Evolutionary conservation across 345 rosid species (phyloP).

Genomic region (Raphanus sativus): DNA sequence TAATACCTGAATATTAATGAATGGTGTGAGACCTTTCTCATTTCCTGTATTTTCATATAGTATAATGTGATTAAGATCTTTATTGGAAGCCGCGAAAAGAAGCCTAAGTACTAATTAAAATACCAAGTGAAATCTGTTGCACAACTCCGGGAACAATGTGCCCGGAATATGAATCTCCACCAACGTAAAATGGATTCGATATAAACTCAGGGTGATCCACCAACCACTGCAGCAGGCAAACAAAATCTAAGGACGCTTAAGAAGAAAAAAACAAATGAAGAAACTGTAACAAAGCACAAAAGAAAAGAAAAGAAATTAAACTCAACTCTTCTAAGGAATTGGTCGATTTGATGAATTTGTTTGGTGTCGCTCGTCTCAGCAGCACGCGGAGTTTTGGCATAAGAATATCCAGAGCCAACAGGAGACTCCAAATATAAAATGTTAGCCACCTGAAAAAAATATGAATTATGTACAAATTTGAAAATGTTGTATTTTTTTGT

Average conservation of each 20-base stretch:
- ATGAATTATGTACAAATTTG: neutral
- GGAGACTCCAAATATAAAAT: conserved; percentile 74
- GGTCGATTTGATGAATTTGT: conserved; percentile 47
- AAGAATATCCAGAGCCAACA: conserved; percentile 78
- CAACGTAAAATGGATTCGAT: conserved; percentile 53
- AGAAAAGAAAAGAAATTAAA: neutral
- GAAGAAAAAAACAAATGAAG: neutral
- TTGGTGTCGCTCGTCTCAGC: conserved; percentile 45
- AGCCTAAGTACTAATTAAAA: neutral
- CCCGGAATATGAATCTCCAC: conserved; percentile 80
- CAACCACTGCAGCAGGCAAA: conserved; percentile 51
- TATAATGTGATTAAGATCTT: neutral
- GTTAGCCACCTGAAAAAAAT: conserved; percentile 52
- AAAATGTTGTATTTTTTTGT: too few relatives aligned
- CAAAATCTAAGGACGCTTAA: neutral
- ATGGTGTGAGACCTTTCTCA: conserved; percentile 46
- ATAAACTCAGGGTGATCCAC: conserved; percentile 51
- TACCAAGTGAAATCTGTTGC: conserved; percentile 58
- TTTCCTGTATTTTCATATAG: conserved; percentile 52
- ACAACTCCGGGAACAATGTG: conserved; percentile 50
- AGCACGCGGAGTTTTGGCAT: conserved; percentile 44
- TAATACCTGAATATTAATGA: conserved; percentile 59
- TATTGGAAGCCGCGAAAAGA: neutral
- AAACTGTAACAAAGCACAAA: neutral
- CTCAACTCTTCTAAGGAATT: conserved; percentile 58